A percentile compares a stretch with the other conserved stretches of the same genome.
Evolutionary conservation across 257 asterid genomes (phyloP).

Genomic region (Petunia secreta): DNA sequence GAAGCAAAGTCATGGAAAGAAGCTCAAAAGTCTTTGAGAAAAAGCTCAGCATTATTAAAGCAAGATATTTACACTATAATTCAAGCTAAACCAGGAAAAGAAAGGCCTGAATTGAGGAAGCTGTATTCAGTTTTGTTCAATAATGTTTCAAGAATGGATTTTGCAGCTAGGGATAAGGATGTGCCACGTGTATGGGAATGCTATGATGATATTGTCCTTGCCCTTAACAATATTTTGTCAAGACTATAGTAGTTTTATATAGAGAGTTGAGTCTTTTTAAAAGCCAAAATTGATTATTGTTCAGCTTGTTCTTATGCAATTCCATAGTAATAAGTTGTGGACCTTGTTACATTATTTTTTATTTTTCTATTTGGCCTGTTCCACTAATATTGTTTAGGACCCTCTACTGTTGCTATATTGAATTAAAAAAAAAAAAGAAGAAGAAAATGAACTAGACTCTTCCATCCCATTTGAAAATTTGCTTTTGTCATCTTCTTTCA

Average conservation of each 20-base stretch:
- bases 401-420: background rate
- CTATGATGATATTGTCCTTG: slow-evolving; percentile 42
- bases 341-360: background rate
- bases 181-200: slow-evolving; percentile 50
- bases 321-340: background rate
- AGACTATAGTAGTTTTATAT: slow-evolving; percentile 23
- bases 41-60: slow-evolving; percentile 55
- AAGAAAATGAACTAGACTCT: no score
- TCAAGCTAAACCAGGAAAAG: slow-evolving; percentile 52
- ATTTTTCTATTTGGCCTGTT: background rate
- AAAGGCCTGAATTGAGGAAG: slow-evolving; percentile 60
- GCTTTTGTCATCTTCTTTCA: background rate
- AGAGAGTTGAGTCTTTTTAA: background rate
- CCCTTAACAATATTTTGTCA: slow-evolving; percentile 55
- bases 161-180: slow-evolving; percentile 77
- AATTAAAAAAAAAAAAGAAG: background rate
- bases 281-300: background rate
- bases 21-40: slow-evolving; percentile 58
- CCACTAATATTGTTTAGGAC: background rate
- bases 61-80: slow-evolving; percentile 75
- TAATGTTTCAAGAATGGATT: slow-evolving; percentile 61
- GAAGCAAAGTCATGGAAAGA: slow-evolving; percentile 59
- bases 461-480: background rate
- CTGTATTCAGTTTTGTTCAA: slow-evolving; percentile 55
- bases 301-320: background rate